Evolutionary conservation across 177 flowering plant genomes (phyloP), one percentile per base, ranked within the genome.

Genomic region (Vitis hybrid): DNA sequence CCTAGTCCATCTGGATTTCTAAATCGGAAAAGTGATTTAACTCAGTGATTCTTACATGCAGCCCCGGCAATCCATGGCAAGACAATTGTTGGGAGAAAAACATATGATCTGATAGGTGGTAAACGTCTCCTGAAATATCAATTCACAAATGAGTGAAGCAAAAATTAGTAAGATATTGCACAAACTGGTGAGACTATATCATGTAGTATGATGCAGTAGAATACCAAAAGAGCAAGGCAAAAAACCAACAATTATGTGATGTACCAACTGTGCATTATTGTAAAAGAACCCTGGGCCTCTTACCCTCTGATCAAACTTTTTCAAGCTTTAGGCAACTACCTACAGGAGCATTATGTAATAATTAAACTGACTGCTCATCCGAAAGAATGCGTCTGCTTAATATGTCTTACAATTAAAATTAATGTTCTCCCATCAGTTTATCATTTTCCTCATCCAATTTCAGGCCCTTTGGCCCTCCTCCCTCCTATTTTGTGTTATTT

Each of bases 11-110:
- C 45, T 45, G 23, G 23, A 15, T 7, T 45, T 13, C 11, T 14
- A 56, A 9, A 71, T 21, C 14, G 23, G 5, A 60, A 60, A 12
- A 54, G 18, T 14, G 19, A 19, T 51, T 23, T 21, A 49, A 6
- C 17, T 18, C 14, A n/a, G 39, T 61, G 57, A 71, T 2, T 67
- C 94, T 86, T 89, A 92, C 97, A 70, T 71, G 91, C 85, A 73
- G 90, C 85, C 3, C 70, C 78, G 60, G 79, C 84, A 75, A 92
- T 75, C 98, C 98, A 92, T 14, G 96, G 98, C 73, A 88, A 68
- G 56, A 89, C 84, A 74, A 85, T 71, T 63, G 82, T 72, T 13
- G 91, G 88, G 73, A 92, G 93, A 72, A 87, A 81, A 59, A 88
- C 32, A 71, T 70, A 78, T 64, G 96, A 80, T 77, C 85, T 87